phyloP scores from a whole-genome alignment of 2,329 filamentous ascomycete genomes.

The Samsoniella hepiali region DNA sequence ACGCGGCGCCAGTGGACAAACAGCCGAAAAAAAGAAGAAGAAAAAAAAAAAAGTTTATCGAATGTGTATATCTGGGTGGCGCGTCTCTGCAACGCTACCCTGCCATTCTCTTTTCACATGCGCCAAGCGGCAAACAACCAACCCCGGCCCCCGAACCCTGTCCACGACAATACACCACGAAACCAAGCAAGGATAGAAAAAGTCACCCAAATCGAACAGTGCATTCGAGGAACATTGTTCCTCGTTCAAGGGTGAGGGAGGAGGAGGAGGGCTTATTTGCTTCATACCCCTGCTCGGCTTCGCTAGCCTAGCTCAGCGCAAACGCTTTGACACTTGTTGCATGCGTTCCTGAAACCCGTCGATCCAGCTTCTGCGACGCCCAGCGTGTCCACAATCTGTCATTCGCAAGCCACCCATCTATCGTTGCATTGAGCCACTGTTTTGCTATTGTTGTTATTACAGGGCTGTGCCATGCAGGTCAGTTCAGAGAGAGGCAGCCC shows the following conservation, averaged over 20 bases:
- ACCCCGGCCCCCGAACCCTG: too few relatives aligned
- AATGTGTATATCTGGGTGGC: too few relatives aligned
- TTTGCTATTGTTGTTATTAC: background rate
- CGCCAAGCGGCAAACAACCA: too few relatives aligned
- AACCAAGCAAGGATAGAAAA: too few relatives aligned
- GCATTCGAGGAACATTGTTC: background rate
- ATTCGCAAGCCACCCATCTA: background rate
- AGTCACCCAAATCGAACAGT: too few relatives aligned
- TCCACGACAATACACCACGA: too few relatives aligned
- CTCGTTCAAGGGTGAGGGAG: background rate
- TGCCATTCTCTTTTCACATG: too few relatives aligned
- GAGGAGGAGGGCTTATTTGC: background rate
- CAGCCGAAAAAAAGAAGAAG: too few relatives aligned
- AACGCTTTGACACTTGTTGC: constrained; percentile 6
- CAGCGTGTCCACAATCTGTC: constrained; percentile 3
- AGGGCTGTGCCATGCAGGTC: background rate
- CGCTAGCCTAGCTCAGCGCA: background rate
- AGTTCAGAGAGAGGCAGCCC: background rate
- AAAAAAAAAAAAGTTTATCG: too few relatives aligned
- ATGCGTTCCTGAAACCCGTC: constrained; percentile 4
- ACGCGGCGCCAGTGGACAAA: too few relatives aligned
- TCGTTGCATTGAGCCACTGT: background rate
- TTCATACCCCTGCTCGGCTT: constrained; percentile 1
- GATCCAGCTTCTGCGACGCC: constrained; percentile 14
- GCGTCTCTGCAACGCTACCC: too few relatives aligned